These are phyloP conservation scores for Spathaspora jeffriesii DNA, from an alignment of 1,139 yeast genomes.

Conservation along the genomic window DNA sequence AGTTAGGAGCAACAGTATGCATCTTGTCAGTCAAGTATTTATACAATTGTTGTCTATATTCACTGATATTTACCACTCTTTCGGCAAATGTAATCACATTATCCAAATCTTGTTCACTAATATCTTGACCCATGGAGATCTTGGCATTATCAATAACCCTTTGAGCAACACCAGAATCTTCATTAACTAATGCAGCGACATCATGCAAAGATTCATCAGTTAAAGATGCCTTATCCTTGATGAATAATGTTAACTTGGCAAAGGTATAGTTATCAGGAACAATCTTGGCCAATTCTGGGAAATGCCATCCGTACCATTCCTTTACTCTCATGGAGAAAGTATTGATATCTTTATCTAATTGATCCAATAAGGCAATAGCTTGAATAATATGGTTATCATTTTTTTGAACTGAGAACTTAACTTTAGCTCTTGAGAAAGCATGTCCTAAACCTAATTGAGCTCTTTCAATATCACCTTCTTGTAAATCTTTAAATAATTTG, in stretches of 20 bases:
- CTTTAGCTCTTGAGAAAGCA: conserved; percentile 98
- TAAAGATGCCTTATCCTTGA: conserved; percentile 85
- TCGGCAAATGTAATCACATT: conserved; percentile 90
- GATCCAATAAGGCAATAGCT: conserved; percentile 96
- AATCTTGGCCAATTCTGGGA: conserved; percentile 98
- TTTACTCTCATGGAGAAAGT: conserved; percentile 98
- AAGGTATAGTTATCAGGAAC: conserved; percentile 89
- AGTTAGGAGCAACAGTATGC: conserved; percentile 98
- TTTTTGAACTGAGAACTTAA: conserved; percentile 97
- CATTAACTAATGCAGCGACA: conserved; percentile 83
- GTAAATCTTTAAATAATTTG: conserved; percentile 87
- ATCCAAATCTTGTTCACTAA: conserved; percentile 82
- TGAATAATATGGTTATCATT: conserved; percentile 98
- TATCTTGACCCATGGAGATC: conserved; percentile 98
- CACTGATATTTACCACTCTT: conserved; percentile 92
- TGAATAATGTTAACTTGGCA: conserved; percentile 80
- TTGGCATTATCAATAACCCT: conserved; percentile 86
- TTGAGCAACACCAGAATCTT: conserved; percentile 94
- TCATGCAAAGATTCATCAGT: conserved; percentile 87
- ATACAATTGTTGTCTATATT: conserved; percentile 91
- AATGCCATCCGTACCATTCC: conserved; percentile 99
- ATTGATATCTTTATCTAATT: conserved; percentile 95
- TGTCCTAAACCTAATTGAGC: conserved; percentile 99
- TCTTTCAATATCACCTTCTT: conserved; percentile 94
- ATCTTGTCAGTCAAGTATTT: conserved; percentile 89